These are phyloP conservation scores for Handroanthus guayacan DNA, from an alignment of 257 asterid species.

Conservation along the genomic window DNA sequence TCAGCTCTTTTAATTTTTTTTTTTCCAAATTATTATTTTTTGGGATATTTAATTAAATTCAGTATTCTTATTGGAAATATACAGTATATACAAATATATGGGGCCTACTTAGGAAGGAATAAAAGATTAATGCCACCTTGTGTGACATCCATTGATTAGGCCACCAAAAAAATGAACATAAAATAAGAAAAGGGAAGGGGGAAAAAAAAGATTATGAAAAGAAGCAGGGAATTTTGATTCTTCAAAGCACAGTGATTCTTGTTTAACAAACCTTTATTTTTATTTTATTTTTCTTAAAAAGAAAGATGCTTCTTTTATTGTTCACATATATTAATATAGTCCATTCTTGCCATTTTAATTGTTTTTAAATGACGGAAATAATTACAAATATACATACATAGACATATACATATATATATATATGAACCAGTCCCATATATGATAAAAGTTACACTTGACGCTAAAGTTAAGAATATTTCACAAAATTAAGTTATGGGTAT, in stretches of 20 bases:
- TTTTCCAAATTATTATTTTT: not conserved
- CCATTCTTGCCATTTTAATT: too few relatives aligned
- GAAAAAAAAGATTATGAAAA: not conserved
- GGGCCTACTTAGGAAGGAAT: constrained; percentile 39
- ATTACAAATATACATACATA: too few relatives aligned
- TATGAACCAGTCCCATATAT: too few relatives aligned
- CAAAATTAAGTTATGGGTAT: not conserved
- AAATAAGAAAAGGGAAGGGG: not conserved
- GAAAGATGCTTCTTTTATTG: too few relatives aligned
- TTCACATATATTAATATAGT: too few relatives aligned
- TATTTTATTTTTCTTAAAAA: too few relatives aligned
- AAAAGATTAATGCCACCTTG: constrained; percentile 25
- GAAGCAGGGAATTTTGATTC: constrained; percentile 23
- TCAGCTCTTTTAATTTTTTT: constrained; percentile 29
- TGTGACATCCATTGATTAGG: constrained; percentile 36
- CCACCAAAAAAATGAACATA: not conserved
- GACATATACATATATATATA: too few relatives aligned
- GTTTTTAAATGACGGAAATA: too few relatives aligned
- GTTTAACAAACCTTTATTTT: not conserved
- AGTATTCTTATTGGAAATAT: constrained; percentile 22
- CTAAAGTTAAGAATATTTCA: not conserved
- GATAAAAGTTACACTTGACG: not conserved
- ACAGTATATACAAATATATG: constrained; percentile 10
- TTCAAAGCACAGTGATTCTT: constrained; percentile 32
- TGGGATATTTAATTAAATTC: not conserved